Conservation (phyloP, 352 stramenopile species). For the Phytophthora rubi region DNA sequence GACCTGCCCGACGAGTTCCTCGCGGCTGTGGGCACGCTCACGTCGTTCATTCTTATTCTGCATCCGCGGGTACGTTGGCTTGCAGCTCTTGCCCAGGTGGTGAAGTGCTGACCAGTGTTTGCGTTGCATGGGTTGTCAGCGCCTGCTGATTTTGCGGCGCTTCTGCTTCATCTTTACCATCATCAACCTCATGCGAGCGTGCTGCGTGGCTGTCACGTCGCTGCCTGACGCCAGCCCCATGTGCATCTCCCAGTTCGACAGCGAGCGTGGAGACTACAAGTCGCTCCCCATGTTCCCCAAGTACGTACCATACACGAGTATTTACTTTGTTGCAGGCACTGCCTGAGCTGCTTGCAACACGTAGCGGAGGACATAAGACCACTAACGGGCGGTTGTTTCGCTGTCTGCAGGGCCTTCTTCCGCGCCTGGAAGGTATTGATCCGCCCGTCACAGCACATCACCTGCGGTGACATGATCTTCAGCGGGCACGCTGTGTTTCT, state of each 20-base stretch:
- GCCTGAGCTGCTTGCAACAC: background rate
- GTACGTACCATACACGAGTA: conserved; percentile 38
- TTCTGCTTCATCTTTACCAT: conserved; percentile 87
- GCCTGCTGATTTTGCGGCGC: conserved; percentile 81
- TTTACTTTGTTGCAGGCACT: background rate
- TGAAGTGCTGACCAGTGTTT: background rate
- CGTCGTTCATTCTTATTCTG: conserved; percentile 71
- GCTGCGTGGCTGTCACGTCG: conserved; percentile 86
- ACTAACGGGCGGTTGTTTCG: background rate
- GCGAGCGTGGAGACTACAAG: conserved; percentile 75
- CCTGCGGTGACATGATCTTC: conserved; percentile 91
- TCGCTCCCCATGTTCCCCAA: conserved; percentile 87
- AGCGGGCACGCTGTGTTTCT: conserved; percentile 88
- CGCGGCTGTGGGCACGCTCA: conserved; percentile 66
- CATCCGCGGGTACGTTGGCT: conserved; percentile 70
- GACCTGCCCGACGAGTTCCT: conserved; percentile 88
- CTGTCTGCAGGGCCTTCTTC: conserved; percentile 62
- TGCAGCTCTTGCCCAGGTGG: background rate
- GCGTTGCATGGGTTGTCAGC: conserved; percentile 38
- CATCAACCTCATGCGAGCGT: conserved; percentile 89
- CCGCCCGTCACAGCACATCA: conserved; percentile 86
- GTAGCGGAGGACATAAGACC: background rate
- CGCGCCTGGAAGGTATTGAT: conserved; percentile 87
- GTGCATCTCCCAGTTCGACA: conserved; percentile 89
- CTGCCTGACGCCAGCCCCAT: conserved; percentile 85